These are phyloP conservation scores for Sideroxylon spinosum DNA, from an alignment of 179 eudicot genomes.

Conservation along the genomic window DNA sequence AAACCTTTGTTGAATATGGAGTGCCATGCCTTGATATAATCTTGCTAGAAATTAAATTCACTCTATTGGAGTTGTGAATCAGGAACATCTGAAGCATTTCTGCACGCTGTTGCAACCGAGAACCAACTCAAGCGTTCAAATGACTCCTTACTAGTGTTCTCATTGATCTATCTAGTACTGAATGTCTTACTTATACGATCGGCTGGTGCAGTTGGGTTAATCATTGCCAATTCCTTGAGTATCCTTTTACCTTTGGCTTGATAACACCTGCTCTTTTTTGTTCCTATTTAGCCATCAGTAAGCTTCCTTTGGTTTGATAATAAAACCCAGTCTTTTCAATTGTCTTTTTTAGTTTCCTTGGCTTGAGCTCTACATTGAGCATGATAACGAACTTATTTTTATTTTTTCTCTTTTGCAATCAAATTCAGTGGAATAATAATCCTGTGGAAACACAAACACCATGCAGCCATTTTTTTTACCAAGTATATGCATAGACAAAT, in stretches of 20 bases:
- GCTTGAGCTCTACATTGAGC: constrained; percentile 7
- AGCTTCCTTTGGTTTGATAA: not conserved
- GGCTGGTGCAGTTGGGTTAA: constrained; percentile 89
- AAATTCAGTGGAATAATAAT: not conserved
- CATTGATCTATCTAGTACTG: constrained; percentile 62
- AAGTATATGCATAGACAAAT: not conserved
- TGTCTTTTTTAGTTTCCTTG: not conserved
- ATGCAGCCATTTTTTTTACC: not conserved
- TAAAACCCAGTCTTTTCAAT: not conserved
- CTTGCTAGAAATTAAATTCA: not conserved
- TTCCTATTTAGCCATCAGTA: not conserved
- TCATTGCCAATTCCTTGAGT: constrained; percentile 85
- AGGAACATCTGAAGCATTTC: constrained; percentile 98
- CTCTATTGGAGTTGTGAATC: constrained; percentile 28
- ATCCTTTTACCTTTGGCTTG: constrained; percentile 46
- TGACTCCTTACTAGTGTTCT: constrained; percentile 70
- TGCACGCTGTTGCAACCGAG: constrained; percentile 93
- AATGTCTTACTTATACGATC: constrained; percentile 71
- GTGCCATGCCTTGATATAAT: not conserved
- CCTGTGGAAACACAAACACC: not conserved
- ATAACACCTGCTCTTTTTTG: not conserved
- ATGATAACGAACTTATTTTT: not conserved
- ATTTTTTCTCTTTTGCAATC: not conserved
- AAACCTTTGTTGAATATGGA: not conserved
- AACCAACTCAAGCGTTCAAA: constrained; percentile 83